Conservation (phyloP, 371 early-diverging fungal species). For the Blakeslea trispora region DNA sequence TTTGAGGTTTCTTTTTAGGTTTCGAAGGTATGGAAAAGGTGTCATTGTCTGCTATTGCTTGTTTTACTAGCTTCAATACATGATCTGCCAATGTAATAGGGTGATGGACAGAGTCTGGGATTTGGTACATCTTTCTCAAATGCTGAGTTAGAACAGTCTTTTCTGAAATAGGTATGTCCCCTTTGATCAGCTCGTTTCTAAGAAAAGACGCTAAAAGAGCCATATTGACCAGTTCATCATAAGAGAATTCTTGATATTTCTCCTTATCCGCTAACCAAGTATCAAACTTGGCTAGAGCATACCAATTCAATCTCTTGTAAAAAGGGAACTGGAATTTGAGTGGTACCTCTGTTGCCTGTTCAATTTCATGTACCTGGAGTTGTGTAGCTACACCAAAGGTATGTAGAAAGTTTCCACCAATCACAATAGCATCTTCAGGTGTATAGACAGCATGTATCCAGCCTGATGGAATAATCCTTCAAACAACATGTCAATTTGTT, state of each 20-base stretch:
- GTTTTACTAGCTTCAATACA: conserved; percentile 1
- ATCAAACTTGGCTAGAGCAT: conserved; percentile 49
- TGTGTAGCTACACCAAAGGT: conserved; percentile 75
- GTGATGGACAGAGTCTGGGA: conserved; percentile 13
- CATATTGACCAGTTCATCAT: conserved; percentile 28
- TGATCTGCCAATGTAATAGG: conserved; percentile 15
- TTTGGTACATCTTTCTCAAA: conserved; percentile 4
- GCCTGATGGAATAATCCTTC: conserved; percentile 88
- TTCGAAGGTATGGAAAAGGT: neutral
- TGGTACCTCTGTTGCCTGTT: conserved; percentile 78
- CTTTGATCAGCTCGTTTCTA: neutral
- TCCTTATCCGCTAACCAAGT: conserved; percentile 18
- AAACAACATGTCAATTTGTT: neutral
- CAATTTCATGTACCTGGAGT: conserved; percentile 68
- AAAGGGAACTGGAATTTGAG: conserved; percentile 84
- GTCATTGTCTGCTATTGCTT: neutral
- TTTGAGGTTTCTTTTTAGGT: neutral
- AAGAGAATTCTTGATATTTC: conserved; percentile 1
- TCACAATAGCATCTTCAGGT: conserved; percentile 82
- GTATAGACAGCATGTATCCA: conserved; percentile 97
- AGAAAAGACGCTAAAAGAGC: conserved; percentile 13
- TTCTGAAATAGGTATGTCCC: neutral
- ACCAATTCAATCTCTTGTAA: conserved; percentile 83
- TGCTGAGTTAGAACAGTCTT: neutral
- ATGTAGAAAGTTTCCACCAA: conserved; percentile 92